Evolutionary conservation across 176 grass and related monocot genomes (phyloP), one percentile per base, ranked within the genome.

Genomic region (Guadua angustifolia): DNA sequence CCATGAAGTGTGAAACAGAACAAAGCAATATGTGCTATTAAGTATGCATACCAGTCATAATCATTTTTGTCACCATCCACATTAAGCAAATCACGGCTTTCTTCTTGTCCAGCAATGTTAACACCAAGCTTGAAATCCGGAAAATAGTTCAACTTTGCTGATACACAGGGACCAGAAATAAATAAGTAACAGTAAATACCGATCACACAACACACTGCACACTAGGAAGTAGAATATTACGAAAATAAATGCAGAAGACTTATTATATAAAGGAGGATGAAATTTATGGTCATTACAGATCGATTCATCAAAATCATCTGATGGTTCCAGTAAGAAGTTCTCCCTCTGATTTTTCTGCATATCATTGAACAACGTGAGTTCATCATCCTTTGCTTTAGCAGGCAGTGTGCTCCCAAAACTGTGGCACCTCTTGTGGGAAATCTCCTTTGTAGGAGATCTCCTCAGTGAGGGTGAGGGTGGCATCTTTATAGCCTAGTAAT

Each of bases 31-130:
- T 66, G 72, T 78, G 70, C 39, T 83, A 74, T 38, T 62, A 60
- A 81, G 52, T 56, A 67, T 73, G 32, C 90, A 90, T 83, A 98
- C 95, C 95, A 98, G 67, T 98, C 93, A 75, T 95, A 98, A 84
- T 98, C 95, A 74, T 98, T 92, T 84, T 98, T 95, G 77, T 93
- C 85, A 55, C 80, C 89, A 80, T 98, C 91, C 35, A 47, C 77
- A 78, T 98, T 87, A 63, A 98, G 93, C 58, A 98, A 84, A 87
- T 95, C 93, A 29, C 85, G 87, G 53, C 82, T 93, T 85, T 98
- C 87, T 83, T 88, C 85, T 69, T 62, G 85, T 66, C 73, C 33
- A 75, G 93, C 87, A 72, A 98, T 83, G 47, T 78, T 92, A 62
- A 98, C 83, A 17, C 87, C 87, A 53, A 93, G 85, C 51, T 93